A percentile compares a stretch with the other conserved stretches of the same genome.
phyloP scores from a whole-genome alignment of 441 rosid genomes.

The Gossypium schwendimanii region DNA sequence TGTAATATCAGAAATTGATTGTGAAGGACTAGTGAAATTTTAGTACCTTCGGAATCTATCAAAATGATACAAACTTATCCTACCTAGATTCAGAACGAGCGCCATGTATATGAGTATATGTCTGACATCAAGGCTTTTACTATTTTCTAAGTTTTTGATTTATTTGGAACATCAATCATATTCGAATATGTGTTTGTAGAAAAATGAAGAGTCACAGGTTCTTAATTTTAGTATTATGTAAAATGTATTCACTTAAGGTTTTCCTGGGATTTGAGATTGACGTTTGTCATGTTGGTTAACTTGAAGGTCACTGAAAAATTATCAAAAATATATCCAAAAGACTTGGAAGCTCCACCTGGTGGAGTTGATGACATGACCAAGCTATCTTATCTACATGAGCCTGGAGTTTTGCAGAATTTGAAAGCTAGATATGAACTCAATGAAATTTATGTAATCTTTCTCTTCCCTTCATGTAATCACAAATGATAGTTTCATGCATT shows the following conservation, averaged over 20 bases:
- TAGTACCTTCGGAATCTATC: too few species aligned
- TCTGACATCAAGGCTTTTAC: neutral
- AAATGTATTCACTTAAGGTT: neutral
- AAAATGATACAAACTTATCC: neutral
- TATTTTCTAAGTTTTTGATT: neutral
- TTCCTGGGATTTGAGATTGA: neutral
- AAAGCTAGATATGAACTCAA: constrained; percentile 82
- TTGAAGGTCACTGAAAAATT: constrained; percentile 56
- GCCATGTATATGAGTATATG: neutral
- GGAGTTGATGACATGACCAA: constrained; percentile 99
- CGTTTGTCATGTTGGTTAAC: constrained; percentile 1
- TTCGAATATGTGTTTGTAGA: neutral
- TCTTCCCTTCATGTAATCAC: constrained; percentile 1
- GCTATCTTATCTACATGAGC: constrained; percentile 91
- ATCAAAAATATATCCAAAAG: constrained; percentile 78
- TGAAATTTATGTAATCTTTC: constrained; percentile 76
- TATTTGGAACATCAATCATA: neutral
- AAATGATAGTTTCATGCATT: constrained; percentile 1
- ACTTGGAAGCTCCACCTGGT: constrained; percentile 90
- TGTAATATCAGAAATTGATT: neutral
- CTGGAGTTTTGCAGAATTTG: constrained; percentile 89
- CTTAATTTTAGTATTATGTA: neutral
- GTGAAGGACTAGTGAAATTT: too few species aligned
- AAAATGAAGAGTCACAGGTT: neutral
- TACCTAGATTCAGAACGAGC: neutral